These are phyloP conservation scores for Berberis thunbergii DNA, from an alignment of 164 flowering plant species.

Conservation along the genomic window DNA sequence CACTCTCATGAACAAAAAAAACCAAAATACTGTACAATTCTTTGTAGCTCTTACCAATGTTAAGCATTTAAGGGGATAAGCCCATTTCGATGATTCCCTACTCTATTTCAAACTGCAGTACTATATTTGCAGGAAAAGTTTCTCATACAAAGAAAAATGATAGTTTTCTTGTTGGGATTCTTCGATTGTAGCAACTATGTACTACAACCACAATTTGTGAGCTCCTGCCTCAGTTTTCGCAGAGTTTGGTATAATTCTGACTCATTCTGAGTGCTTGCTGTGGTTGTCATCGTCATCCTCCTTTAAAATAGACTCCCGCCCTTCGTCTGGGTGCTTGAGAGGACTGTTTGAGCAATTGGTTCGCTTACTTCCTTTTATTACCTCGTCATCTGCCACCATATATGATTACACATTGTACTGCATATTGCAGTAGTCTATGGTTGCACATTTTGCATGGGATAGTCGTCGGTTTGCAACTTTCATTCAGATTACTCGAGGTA, in stretches of 20 bases:
- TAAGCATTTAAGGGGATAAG: no score
- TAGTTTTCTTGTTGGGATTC: slow-evolving; percentile 64
- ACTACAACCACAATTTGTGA: slow-evolving; percentile 80
- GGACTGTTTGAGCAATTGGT: slow-evolving; percentile 67
- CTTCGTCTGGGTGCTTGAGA: slow-evolving; percentile 28
- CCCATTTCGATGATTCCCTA: no score
- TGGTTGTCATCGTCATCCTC: slow-evolving; percentile 29
- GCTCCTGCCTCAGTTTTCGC: slow-evolving; percentile 73
- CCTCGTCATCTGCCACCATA: slow-evolving; percentile 32
- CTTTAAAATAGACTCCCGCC: slow-evolving; percentile 72
- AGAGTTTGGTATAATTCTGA: slow-evolving; percentile 76
- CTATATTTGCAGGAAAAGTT: slow-evolving; percentile 41
- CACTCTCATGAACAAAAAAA: no score
- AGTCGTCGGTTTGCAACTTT: slow-evolving; percentile 56
- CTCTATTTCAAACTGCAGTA: neutral
- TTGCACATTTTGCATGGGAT: slow-evolving; percentile 21
- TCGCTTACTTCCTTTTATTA: slow-evolving; percentile 42
- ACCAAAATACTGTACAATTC: no score
- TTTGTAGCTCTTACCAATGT: no score
- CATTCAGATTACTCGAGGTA: slow-evolving; percentile 59
- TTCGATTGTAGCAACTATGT: slow-evolving; percentile 67
- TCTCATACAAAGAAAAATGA: slow-evolving; percentile 64
- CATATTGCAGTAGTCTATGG: no score
- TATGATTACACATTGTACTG: no score
- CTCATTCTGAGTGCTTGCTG: slow-evolving; percentile 34